phyloP scores from a whole-genome alignment of 306 rosid species.

The Adenanthera pavonina region DNA sequence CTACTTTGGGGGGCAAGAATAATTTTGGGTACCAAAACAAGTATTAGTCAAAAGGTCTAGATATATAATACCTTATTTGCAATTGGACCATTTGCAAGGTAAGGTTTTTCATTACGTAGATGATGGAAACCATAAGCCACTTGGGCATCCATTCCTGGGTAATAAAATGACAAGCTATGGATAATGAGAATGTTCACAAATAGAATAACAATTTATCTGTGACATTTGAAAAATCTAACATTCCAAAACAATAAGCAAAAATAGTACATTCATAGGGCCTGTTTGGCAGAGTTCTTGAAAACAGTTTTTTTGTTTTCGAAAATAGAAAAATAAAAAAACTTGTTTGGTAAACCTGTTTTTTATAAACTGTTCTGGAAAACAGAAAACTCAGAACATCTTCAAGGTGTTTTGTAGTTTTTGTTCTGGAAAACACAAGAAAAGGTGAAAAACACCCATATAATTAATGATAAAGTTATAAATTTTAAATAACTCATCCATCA shows the following conservation, averaged over 20 bases:
- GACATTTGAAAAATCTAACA: neutral
- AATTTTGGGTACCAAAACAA: neutral
- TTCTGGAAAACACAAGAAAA: too few relatives aligned
- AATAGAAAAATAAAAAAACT: too few relatives aligned
- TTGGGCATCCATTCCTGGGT: conserved; percentile 96
- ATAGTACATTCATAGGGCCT: neutral
- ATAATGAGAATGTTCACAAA: neutral
- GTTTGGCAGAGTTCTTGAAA: too few relatives aligned
- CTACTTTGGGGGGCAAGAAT: neutral
- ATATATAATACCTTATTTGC: conserved; percentile 73
- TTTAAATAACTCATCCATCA: too few relatives aligned
- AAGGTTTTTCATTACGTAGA: conserved; percentile 89
- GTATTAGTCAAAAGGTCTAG: neutral
- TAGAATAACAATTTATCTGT: neutral
- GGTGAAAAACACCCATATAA: too few relatives aligned
- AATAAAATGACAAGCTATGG: conserved; percentile 16
- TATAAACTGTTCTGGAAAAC: too few relatives aligned
- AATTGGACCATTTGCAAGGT: conserved; percentile 95
- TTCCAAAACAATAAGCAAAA: neutral
- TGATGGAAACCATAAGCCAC: conserved; percentile 98
- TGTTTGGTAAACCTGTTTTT: too few relatives aligned
- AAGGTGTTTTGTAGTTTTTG: too few relatives aligned
- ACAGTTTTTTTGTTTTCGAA: too few relatives aligned
- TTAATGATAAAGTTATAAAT: too few relatives aligned
- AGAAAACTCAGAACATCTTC: too few relatives aligned